Evolutionary conservation across 176 grass and related monocot genomes (phyloP), one percentile per base, ranked within the genome.

Genomic region (Areca catechu): DNA sequence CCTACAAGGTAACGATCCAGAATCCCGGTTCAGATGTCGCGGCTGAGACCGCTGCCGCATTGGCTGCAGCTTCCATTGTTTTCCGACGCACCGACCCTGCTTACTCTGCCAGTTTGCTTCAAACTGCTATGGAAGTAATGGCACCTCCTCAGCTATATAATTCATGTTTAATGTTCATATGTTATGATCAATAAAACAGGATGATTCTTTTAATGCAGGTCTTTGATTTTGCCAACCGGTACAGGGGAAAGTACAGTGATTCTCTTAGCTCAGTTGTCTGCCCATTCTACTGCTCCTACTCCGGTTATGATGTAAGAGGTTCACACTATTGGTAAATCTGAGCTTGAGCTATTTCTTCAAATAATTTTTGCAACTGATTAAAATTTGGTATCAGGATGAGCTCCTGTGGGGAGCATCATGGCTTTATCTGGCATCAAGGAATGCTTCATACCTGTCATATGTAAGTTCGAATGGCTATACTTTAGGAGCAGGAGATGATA

Each of bases 391-490:
- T 27, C 58, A 88, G 79, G 90, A 96, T 60, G 91, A 96, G 54
- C 86, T 96, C 0, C 78, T 96, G 3, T 96, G 91, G 91, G 91
- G 71, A 20, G 91, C 91, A 20, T 75, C 91, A 17, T 96, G 91
- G 91, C 86, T 96, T 12, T 86, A 90, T 60, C 47, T 54, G 25
- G 73, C 88, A 48, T 84, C 91, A 7, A 63, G 79, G 57, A 83
- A 96, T 62, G 22, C 58, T 60, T 53, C 51, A 16, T 95, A 85
- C 81, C 21, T 95, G 65, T 89, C 89, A 22, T 95, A 95, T 72
- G 85, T 95, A 65, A 28, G 63, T 52, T 17, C 65, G 2, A 95
- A 95, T n/a, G 84, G 84, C 24, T 48, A 77, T 28, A 69, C 1
- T 5, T 63, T 95, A 3, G 89, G 89, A 24, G 81, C 49, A 2